Conservation (phyloP, 2,329 filamentous ascomycete species). For the Monascus ruber region DNA sequence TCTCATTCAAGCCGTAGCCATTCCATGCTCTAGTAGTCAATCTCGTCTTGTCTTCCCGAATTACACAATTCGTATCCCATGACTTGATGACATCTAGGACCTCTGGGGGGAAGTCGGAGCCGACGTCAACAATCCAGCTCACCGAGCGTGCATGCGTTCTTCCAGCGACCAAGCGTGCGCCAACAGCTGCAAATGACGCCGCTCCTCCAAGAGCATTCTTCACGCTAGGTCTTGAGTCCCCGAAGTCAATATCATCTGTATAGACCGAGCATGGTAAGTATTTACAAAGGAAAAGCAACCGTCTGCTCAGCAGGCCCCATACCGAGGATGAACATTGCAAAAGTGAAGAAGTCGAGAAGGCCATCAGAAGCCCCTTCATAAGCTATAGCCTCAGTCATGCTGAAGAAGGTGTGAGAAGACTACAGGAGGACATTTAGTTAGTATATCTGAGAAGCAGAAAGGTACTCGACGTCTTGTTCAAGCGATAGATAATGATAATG, state of each 20-base stretch:
- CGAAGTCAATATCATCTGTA: constrained; percentile 82
- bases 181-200: constrained; percentile 74
- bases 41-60: constrained; percentile 54
- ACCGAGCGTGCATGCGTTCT: constrained; percentile 53
- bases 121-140: constrained; percentile 85
- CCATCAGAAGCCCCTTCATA: neutral
- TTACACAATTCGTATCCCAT: constrained; percentile 65
- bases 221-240: constrained; percentile 55
- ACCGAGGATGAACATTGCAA: constrained; percentile 56
- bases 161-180: constrained; percentile 78
- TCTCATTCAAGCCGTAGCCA: constrained; percentile 61
- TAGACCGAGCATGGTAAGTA: constrained; percentile 1
- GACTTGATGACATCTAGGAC: constrained; percentile 53
- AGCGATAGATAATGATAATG: neutral
- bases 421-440: too few species aligned
- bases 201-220: constrained; percentile 77
- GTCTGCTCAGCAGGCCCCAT: constrained; percentile 10
- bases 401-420: neutral
- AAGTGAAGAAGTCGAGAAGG: constrained; percentile 45
- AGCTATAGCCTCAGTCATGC: constrained; percentile 9
- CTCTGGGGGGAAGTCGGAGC: constrained; percentile 68
- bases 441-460: constrained; percentile 1
- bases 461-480: neutral
- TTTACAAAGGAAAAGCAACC: constrained; percentile 6
- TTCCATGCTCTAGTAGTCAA: constrained; percentile 90